Evolutionary conservation across 2,329 filamentous ascomycete species (phyloP), one percentile per base, ranked within the genome.

Genomic region (Orbilia blumenaviensis): DNA sequence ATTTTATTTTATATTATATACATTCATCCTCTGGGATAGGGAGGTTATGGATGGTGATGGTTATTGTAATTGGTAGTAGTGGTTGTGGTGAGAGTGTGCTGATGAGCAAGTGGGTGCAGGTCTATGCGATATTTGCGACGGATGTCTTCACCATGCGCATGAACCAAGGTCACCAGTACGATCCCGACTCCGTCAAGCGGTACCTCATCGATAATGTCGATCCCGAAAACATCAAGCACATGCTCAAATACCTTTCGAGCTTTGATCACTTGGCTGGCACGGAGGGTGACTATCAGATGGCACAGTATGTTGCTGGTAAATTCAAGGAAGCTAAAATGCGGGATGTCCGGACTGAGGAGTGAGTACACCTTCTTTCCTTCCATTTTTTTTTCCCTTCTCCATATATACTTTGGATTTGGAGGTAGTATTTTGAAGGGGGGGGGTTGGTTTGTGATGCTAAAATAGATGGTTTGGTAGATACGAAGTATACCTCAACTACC

Each of bases 241-340:
- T 92, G 71, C 84, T 97, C 74, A 85, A 88, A 80, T 91, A 94
- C 81, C 89, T 94, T 78, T 94, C 93, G 3, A 88, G 88, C 67
- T 97, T 92, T 81, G 92, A 95, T 77, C 95, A 98, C 83, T 87
- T 98, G 77, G 95, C 93, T 1, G 95, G 95, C n/a, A 96, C 93
- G 2, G 91, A 97, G 84, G 95, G 95, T 54, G 94, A 96, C 84
- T 93, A 91, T 80, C 92, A 91, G 50, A 86, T 96, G 66, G 94
- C 92, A 6, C 88, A 92, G 84, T 96, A 94, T 85, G 89, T 97
- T 66, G 88, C 94, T 82, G 89, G 89, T 80, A 88, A 91, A 82
- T 97, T 97, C 83, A 84, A 85, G 78, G 87, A 86, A 60, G 89
- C 90, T 50, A 88, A 88, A 2, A 86, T 99, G 81, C 93, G 97